A percentile compares a stretch with the other conserved stretches of the same genome.
Evolutionary conservation across 78 protist species (phyloP).

Genomic region (Dictyostelium brefeldianum): DNA sequence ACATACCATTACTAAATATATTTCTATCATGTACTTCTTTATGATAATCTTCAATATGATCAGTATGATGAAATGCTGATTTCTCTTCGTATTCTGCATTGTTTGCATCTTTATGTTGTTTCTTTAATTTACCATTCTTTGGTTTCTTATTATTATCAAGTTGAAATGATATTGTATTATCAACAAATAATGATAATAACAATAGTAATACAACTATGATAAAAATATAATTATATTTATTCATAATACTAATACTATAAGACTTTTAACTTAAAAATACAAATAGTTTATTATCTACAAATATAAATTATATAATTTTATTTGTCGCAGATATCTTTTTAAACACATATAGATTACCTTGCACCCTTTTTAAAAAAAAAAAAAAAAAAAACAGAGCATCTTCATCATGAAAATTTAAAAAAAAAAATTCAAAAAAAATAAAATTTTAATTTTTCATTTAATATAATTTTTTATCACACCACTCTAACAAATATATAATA

Average conservation of each 20-base stretch:
- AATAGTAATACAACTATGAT: background rate
- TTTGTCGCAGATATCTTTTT: too few relatives aligned
- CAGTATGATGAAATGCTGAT: slow-evolving; percentile 10
- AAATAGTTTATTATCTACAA: too few relatives aligned
- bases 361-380: too few relatives aligned
- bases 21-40: slow-evolving; percentile 5
- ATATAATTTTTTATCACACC: too few relatives aligned
- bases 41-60: slow-evolving; percentile 34
- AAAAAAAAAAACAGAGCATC: too few relatives aligned
- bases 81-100: slow-evolving; percentile 6
- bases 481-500: too few relatives aligned
- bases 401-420: too few relatives aligned
- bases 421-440: too few relatives aligned
- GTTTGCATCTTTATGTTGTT: background rate
- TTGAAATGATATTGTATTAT: background rate
- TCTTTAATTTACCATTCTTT: background rate
- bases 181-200: background rate
- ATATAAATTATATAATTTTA: too few relatives aligned
- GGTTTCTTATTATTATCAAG: background rate
- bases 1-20: background rate
- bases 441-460: too few relatives aligned
- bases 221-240: background rate
- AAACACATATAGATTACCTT: too few relatives aligned
- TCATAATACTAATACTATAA: background rate
- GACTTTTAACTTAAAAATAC: too few relatives aligned